Evolutionary conservation across 768 basidiomycete genomes (phyloP), one percentile per base, ranked within the genome.

Genomic region (Leccinellum luteum): DNA sequence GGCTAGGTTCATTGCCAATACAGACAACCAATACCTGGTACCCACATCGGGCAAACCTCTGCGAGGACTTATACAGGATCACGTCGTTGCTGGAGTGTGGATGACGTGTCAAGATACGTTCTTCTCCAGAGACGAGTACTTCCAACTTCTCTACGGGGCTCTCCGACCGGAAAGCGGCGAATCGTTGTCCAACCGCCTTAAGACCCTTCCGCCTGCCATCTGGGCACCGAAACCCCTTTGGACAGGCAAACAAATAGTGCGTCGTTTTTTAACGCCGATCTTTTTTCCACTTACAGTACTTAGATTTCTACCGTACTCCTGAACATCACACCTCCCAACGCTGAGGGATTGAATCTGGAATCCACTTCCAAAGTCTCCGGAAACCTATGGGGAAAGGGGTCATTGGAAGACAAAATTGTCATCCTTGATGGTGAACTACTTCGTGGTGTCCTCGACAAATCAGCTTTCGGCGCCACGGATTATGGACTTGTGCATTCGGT

Each of bases 81-180:
- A 98, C 65, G 93, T 99, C 56, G 96, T 98, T 47, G 94, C 97
- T 14, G 96, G 94, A 57, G 89, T 98, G n/a, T 98, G 95, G 93
- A 94, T 99, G 92, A 98, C 97, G 54, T 87, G 86, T 67, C 94
- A 94, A 69, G 90, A 95, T 62, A 81, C 93, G 0, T 98, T 98
- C 78, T 96, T 98, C 75, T 87, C 89, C 4, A 85, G 97, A 51
- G 94, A 97, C 66, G 91, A 98, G 67, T 99, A 98, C 69, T 90
- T 90, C 73, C 97, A 99, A 72, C 78, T 99, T 50, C 81, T 99
- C 12, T 98, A 98, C 65, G 97, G 96, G 32, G 91, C 96, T 9
- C 78, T 99, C 32, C 79, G 91, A 58, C 93, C 95, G 8, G 97
- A 99, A 73, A 88, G 89, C 35, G 86, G 90, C 62, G 77, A 79